Evolutionary conservation across 2,329 filamentous ascomycete species (phyloP), one percentile per base, ranked within the genome.

Genomic region (Berkeleyomyces rouxiae): DNA sequence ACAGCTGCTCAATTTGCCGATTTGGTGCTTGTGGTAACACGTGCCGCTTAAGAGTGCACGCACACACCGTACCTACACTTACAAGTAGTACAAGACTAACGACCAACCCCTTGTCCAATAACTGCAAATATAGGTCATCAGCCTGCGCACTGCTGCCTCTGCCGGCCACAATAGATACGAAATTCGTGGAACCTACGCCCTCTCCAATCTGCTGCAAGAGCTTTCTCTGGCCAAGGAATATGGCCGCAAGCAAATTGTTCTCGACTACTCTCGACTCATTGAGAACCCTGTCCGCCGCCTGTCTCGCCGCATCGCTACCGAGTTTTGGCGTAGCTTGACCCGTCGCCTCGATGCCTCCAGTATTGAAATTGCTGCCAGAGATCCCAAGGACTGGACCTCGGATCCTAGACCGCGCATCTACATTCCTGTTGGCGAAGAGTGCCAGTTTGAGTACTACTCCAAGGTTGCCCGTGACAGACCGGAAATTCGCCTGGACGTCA

Each of bases 171-270:
- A 91, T 70, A 84, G 85, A 66, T 90, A 92, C 73, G 91, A 97
- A 71, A 83, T 99, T 66, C 87, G 92, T 67, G 93, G 93, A 69
- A 97, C 90, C 40, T 99, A 99, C 74, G 95, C 95, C 86, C 82
- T 99, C 64, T 96, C 92, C 66, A 99, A 97, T 72, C 82, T 97
- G 55, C 79, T 97, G 47, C 93, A 99, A 74, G 93, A 99, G 75
- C 81, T 99, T 67, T 93, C 88, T 1, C 80, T 97, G 67, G 93
- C 93, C 67, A 86, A 95, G 77, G 88, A 95, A 71, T 91, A 90
- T 70, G 90, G 90, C 64, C 86, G 89, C 65, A 90, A 90, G 73
- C 85, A 90, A 70, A 92, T 97, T 68, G 83, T 96, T 61, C 82
- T 99, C 53, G 91, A 97, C 70, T 90, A 96, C 71, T 87, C 86